These are phyloP conservation scores for Andrographis paniculata DNA, from an alignment of 305 asterid species.

Conservation along the genomic window DNA sequence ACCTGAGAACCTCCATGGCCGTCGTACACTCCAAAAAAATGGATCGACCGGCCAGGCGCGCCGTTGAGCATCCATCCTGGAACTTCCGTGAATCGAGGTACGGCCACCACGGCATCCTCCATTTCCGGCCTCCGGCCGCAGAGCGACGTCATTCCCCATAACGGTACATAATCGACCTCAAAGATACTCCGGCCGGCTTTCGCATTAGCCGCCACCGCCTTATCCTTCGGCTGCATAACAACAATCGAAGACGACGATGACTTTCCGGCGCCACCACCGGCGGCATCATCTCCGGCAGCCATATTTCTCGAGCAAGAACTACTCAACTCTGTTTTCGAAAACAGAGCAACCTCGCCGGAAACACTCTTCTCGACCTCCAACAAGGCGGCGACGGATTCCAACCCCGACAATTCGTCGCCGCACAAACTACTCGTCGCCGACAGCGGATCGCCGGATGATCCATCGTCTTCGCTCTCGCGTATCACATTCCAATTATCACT, in stretches of 20 bases:
- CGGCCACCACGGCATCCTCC: constrained; percentile 72
- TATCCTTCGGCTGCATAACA: constrained; percentile 32
- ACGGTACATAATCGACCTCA: constrained; percentile 79
- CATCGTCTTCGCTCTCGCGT: constrained; percentile 66
- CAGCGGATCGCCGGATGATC: constrained; percentile 57
- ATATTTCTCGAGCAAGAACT: too few species aligned
- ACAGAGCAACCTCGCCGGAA: too few species aligned
- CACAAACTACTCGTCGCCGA: constrained; percentile 71
- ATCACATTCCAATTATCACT: constrained; percentile 24
- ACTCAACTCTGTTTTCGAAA: too few species aligned
- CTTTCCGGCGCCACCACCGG: too few species aligned
- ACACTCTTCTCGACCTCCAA: constrained; percentile 36
- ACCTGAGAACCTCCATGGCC: constrained; percentile 99
- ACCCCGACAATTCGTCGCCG: constrained; percentile 52
- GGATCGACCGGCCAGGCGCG: constrained; percentile 47
- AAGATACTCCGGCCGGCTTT: constrained; percentile 59
- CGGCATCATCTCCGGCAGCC: too few species aligned
- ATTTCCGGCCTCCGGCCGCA: constrained; percentile 94
- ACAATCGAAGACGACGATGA: constrained; percentile 13
- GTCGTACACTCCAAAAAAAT: constrained; percentile 95
- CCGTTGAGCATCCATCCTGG: constrained; percentile 61
- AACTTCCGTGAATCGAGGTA: constrained; percentile 62
- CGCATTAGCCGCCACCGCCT: constrained; percentile 23
- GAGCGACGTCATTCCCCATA: constrained; percentile 75
- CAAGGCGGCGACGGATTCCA: constrained; percentile 26